Base-by-base conservation (phyloP, 306 rosid species). In the Hippophae gyantsensis region DNA sequence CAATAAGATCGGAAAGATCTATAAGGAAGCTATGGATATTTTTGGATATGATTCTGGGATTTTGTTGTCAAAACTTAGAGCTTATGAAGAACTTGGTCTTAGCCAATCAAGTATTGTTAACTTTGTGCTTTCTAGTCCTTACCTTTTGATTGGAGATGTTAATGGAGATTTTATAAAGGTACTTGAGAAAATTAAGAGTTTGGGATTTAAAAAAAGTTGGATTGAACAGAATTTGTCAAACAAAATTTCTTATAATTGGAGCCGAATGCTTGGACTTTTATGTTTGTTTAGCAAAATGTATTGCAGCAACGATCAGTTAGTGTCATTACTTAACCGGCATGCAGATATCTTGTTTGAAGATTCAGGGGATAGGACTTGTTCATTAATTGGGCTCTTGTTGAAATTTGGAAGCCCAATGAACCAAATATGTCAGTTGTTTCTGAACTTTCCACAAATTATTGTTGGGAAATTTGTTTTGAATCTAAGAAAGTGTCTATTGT, bases 321-420 rank as follows among this genome's bases (percentile, higher is more conserved):
- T 46, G 41, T 70, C 53, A 49, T 50, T 81, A 40, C 54, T 79
- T 52, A 23, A 67, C n/a, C 47, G 42, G 42, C 78, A 57, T 42
- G 80, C 94, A 11, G 70, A 62, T 69, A 38, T 84, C 66, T 40
- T 86, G 69, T 89, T 86, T 62, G 86, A 83, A 71, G 86, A 69
- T 51, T 86, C 90, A 2, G 97, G 95, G 52, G 70, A 71, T 18
- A 69, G 54, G 66, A 61, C 86, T 14, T 56, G 79, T 13, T 75
- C 78, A 54, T 69, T 90, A 13, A 62, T 86, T 63, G 88, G 68
- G 8, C 80, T 82, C 54, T 66, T 90, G 27, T 13, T 77, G 43
- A 90, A 90, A 65, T 68, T 78, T 57, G 94, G 95, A 62, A 76
- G 63, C 67, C 51, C 82, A 11, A 41, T 51, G 69, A 62, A 67